Evolutionary conservation across 768 basidiomycete genomes (phyloP).

Genomic region (Butyriboletus loyo): DNA sequence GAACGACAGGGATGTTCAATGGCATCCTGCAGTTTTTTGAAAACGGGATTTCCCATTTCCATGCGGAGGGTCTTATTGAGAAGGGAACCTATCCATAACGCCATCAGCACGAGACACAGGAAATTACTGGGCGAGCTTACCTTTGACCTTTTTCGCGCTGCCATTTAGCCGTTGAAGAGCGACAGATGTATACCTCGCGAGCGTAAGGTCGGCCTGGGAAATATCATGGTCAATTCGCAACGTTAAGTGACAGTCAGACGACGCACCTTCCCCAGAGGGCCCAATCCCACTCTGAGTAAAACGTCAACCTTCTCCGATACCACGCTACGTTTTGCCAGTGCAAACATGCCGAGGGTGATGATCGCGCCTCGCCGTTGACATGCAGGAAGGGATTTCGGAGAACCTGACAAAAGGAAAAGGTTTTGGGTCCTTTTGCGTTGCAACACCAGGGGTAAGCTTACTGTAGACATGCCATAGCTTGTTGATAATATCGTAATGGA

Average conservation of each 20-base stretch:
- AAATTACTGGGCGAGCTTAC: slow-evolving; percentile 33
- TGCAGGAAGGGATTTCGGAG: slow-evolving; percentile 68
- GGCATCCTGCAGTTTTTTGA: slow-evolving; percentile 77
- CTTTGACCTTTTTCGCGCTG: slow-evolving; percentile 96
- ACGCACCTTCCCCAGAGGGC: slow-evolving; percentile 74
- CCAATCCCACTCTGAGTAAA: slow-evolving; percentile 84
- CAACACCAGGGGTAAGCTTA: slow-evolving; percentile 36
- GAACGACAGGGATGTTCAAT: slow-evolving; percentile 77
- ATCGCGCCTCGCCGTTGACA: slow-evolving; percentile 92
- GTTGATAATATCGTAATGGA: slow-evolving; percentile 80
- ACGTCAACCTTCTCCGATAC: slow-evolving; percentile 82
- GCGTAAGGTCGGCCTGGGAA: slow-evolving; percentile 74
- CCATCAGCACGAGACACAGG: background rate
- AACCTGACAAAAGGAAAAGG: slow-evolving; percentile 45
- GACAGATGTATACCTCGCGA: slow-evolving; percentile 92
- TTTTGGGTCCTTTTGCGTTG: background rate
- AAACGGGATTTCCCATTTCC: slow-evolving; percentile 84
- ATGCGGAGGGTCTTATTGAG: slow-evolving; percentile 82
- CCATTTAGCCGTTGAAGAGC: slow-evolving; percentile 91
- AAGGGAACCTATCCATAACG: slow-evolving; percentile 63
- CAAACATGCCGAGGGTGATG: slow-evolving; percentile 96
- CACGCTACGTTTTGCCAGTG: slow-evolving; percentile 73
- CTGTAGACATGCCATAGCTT: slow-evolving; percentile 98
- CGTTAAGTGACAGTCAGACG: background rate
- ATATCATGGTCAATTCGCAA: background rate